phyloP scores from a whole-genome alignment of 768 basidiomycete species.

The Mycena kentingensis region DNA sequence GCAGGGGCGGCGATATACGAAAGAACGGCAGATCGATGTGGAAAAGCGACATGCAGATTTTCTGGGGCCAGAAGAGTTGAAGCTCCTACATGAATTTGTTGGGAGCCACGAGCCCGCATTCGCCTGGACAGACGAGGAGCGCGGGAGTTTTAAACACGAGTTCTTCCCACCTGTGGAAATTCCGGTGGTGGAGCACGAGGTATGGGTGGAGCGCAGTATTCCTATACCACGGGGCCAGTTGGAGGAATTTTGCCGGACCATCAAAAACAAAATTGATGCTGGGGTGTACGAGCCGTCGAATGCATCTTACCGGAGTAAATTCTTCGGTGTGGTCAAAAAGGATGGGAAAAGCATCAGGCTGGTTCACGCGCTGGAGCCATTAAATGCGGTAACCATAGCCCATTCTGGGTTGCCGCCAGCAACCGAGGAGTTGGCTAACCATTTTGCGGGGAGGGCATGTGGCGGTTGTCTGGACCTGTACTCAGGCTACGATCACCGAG shows the following conservation, averaged over 20 bases:
- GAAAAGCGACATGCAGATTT: constrained; percentile 22
- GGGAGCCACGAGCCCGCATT: constrained; percentile 23
- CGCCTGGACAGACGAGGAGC: constrained; percentile 1
- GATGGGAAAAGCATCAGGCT: too few species aligned
- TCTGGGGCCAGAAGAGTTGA: constrained; percentile 29
- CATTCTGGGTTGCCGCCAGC: too few species aligned
- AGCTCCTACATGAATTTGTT: constrained; percentile 24
- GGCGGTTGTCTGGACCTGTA: constrained; percentile 25
- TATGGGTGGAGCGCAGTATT: too few species aligned
- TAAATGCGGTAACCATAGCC: constrained; percentile 17
- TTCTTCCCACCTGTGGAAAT: too few species aligned
- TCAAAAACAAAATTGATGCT: constrained; percentile 18
- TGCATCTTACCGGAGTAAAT: too few species aligned
- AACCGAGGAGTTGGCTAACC: too few species aligned
- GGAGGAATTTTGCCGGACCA: constrained; percentile 12
- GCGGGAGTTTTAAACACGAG: constrained; percentile 9
- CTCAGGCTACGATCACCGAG: constrained; percentile 29
- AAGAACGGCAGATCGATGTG: constrained; percentile 21
- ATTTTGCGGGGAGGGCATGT: too few species aligned
- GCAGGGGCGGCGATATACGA: constrained; percentile 16
- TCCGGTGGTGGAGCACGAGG: too few species aligned
- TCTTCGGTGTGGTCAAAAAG: constrained; percentile 34
- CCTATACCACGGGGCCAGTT: constrained; percentile 19
- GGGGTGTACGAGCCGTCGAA: constrained; percentile 11
- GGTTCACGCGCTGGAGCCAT: constrained; percentile 21